Conservation (phyloP, 2,329 filamentous ascomycete genomes). For the Stromatinia cepivora region DNA sequence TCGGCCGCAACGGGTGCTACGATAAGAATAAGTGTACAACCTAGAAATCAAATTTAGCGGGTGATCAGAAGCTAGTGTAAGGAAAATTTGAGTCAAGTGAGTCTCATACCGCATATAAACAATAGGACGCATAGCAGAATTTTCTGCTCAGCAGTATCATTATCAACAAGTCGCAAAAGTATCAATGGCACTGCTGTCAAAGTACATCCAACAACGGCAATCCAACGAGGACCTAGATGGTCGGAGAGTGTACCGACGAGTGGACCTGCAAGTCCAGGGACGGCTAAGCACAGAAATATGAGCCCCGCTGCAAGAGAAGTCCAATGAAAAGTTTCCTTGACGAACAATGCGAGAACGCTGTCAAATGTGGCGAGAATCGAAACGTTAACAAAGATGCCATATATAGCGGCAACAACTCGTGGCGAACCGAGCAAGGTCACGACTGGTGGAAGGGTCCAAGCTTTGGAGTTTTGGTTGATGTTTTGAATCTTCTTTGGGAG, state of each 20-base stretch:
- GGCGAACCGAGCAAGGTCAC: slow-evolving; percentile 23
- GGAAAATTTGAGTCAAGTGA: neutral
- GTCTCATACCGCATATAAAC: slow-evolving; percentile 51
- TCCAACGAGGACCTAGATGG: slow-evolving; percentile 60
- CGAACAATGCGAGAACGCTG: slow-evolving; percentile 55
- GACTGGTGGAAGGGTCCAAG: slow-evolving; percentile 26
- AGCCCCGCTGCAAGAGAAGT: slow-evolving; percentile 55
- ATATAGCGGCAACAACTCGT: slow-evolving; percentile 43
- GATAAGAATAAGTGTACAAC: slow-evolving; percentile 51
- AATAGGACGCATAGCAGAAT: slow-evolving; percentile 64
- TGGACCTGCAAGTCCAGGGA: slow-evolving; percentile 60
- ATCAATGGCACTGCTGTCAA: slow-evolving; percentile 57
- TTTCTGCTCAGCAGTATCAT: slow-evolving; percentile 59
- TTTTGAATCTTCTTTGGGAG: neutral
- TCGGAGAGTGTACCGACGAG: slow-evolving; percentile 51
- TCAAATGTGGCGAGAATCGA: slow-evolving; percentile 55
- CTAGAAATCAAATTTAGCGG: neutral
- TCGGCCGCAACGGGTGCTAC: slow-evolving; percentile 69
- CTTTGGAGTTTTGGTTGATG: neutral
- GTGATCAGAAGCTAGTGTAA: slow-evolving; percentile 28
- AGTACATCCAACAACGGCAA: slow-evolving; percentile 58
- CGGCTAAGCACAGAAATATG: slow-evolving; percentile 57
- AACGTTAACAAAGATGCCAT: slow-evolving; percentile 48
- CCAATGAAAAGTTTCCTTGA: slow-evolving; percentile 56
- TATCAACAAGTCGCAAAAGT: slow-evolving; percentile 61